Conservation (phyloP, 78 protist genomes). For the Dictyostelium citrinum region DNA sequence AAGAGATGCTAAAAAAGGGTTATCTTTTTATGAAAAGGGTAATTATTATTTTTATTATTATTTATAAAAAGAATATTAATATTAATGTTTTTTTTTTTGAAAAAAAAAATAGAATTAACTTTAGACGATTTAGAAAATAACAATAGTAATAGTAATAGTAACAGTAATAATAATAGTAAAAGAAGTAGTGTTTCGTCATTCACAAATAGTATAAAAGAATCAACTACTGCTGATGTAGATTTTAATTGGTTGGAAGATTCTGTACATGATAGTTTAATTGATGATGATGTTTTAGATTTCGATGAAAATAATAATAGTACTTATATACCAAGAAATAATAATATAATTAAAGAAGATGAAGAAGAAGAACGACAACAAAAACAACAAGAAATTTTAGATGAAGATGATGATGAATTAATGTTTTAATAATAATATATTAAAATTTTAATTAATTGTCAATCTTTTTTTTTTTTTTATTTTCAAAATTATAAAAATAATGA, state of each 20-base stretch:
- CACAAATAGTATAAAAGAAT: conserved; percentile 18
- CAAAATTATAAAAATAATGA: conserved; percentile 2
- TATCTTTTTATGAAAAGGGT: conserved; percentile 10
- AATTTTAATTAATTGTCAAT: not conserved
- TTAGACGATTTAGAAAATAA: conserved; percentile 18
- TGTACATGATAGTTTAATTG: conserved; percentile 49
- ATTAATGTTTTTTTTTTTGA: not conserved
- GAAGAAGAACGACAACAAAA: not conserved
- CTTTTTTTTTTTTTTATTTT: too few species aligned
- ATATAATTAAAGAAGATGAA: not conserved
- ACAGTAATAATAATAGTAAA: not conserved
- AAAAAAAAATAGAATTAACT: conserved; percentile 5
- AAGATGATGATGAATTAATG: conserved; percentile 11
- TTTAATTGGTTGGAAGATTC: conserved; percentile 69
- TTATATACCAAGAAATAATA: conserved; percentile 17
- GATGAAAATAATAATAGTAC: not conserved
- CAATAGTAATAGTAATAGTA: not conserved
- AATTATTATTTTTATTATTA: not conserved
- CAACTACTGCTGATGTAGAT: conserved; percentile 13
- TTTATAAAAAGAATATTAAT: not conserved
- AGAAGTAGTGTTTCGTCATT: conserved; percentile 6
- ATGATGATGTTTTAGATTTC: conserved; percentile 51
- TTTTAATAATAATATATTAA: not conserved
- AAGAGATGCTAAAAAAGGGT: conserved; percentile 42
- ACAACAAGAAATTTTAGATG: not conserved